Base-by-base conservation (phyloP, 352 stramenopile species). In the Phytophthora pini region DNA sequence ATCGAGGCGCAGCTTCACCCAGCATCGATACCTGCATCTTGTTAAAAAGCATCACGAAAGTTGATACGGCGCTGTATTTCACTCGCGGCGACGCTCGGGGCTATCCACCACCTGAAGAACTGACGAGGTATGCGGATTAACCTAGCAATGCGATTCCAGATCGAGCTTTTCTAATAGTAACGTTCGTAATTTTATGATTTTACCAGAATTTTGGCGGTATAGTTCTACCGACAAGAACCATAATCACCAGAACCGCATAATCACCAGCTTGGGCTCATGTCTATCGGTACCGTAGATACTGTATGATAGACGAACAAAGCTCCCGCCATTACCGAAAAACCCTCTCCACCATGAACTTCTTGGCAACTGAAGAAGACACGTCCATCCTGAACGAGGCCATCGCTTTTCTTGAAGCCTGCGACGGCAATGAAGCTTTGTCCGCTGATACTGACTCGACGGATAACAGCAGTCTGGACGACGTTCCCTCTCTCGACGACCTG, bases 321-420 rank as follows among this genome's bases (percentile, higher is more conserved):
- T 1, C 17, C 31, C 1, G 29, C 27, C 36, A 43, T 20, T 44
- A 34, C 13, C 5, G 12, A 38, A 47, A 17, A 9, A 5, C 24
- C 32, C 12, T 34, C n/a, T 26, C 40, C 17, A 45, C 45, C 8
- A 72, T 76, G 63, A 72, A 63, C 31, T 76, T 73, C 39, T 36
- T 72, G 9, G 46, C 15, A 0, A 17, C 44, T 22, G 57, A 70
- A 20, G 68, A 76, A 11, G 54, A 67, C 29, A 52, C 52, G 34
- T 57, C 40, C 20, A 55, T 61, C 17, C 44, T 76, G 9, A 65
- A 50, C 26, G 68, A 67, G 17, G 68, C 63, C n/a, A 58, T 73
- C 2, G 68, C 60, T 17, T 67, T 76, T 50, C 72, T 76, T 38
- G 63, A 70, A 15, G 56, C 47, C 15, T 74, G 31, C 48, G 43